Evolutionary conservation across 306 rosid species (phyloP), one percentile per base, ranked within the genome.

Genomic region (Spatholobus suberectus): DNA sequence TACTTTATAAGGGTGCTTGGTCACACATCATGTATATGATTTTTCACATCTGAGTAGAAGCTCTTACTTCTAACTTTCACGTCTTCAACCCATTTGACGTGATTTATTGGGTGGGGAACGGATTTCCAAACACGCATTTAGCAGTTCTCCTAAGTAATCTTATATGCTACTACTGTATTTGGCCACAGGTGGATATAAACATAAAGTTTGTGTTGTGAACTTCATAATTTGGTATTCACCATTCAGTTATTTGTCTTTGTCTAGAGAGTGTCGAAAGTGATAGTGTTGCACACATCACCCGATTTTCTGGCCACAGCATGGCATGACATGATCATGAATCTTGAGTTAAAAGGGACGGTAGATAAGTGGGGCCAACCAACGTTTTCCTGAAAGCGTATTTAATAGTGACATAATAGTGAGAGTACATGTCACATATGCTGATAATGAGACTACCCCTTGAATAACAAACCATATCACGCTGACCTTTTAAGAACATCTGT

Each of bases 401-500:
- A 85, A 87, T 26, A 32, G n/a, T 65, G 83, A 80, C 81, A 75
- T 44, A 20, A 52, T 13, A 44, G 58, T 70, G 35, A 41, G 54
- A 69, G 51, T 37, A 29, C 79, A 78, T 40, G 65, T 82, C 62
- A 73, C 29, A 61, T 76, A 43, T n/a, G 10, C 20, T 58, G 49
- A 69, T 76, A 38, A 11, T 49, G 81, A 78, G 11, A 14, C 4
- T 78, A 83, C 66, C 40, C 65, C 74, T 62, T 87, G 12, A 20
- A 52, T 70, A 76, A 70, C 79, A 80, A 70, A 75, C 81, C 83
- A 70, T 27, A 76, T 49, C 81, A 83, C 57, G 18, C 63, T 75
- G 15, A 18, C 62, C 38, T 67, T 73, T 81, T 27, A 80, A 76
- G 59, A 51, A 55, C 85, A 83, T 80, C 32, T 86, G 87, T 69